These are phyloP conservation scores for Kurtzmaniella cleridarum DNA, from an alignment of 805 yeast species.

Conservation along the genomic window DNA sequence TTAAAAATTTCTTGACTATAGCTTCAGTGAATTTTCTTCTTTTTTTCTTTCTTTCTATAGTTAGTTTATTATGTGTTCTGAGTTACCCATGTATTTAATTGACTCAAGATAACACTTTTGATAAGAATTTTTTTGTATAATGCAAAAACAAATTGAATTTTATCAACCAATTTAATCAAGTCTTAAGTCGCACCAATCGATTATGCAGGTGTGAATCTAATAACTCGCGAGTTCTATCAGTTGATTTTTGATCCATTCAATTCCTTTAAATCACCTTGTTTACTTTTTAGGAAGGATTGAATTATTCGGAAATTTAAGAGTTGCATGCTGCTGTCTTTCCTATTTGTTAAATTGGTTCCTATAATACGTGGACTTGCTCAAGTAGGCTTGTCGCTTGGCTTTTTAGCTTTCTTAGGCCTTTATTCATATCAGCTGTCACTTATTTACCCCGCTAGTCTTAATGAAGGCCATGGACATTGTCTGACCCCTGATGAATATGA, in stretches of 20 bases:
- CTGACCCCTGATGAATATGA: slow-evolving; percentile 72
- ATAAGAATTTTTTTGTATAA: no score
- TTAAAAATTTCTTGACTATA: no score
- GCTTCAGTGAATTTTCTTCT: no score
- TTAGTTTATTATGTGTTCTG: no score
- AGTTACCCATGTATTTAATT: no score
- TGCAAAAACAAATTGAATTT: no score
- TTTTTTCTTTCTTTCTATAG: no score
- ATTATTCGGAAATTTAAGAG: no score
- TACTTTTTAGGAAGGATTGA: slow-evolving; percentile 16
- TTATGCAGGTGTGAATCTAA: no score
- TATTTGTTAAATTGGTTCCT: slow-evolving; percentile 10
- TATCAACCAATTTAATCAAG: no score
- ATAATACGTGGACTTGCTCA: slow-evolving; percentile 25
- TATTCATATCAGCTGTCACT: slow-evolving; percentile 59
- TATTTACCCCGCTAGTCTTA: slow-evolving; percentile 80
- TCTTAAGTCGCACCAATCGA: no score
- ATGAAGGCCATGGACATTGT: slow-evolving; percentile 66
- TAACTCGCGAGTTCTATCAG: slow-evolving; percentile 2
- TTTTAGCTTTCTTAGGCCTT: slow-evolving; percentile 44
- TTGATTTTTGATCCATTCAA: slow-evolving; percentile 6
- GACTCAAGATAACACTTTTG: no score
- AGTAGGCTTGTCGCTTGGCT: slow-evolving; percentile 40
- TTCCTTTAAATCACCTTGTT: slow-evolving; percentile 10
- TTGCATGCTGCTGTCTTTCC: not conserved